Evolutionary conservation across 768 basidiomycete genomes (phyloP).

Genomic region (Boletus eberwhitei): DNA sequence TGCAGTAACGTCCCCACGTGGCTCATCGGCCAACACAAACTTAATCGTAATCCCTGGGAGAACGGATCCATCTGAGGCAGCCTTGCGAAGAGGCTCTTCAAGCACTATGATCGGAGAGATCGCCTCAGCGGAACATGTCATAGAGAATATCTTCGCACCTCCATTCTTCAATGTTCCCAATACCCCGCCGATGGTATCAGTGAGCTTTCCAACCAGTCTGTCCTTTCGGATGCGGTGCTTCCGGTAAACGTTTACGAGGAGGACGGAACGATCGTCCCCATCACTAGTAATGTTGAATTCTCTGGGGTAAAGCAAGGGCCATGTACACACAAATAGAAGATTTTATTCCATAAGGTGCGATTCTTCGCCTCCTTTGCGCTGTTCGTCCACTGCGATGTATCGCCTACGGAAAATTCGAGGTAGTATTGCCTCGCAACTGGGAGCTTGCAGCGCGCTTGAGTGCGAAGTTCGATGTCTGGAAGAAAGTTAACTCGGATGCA

Average conservation of each 20-base stretch:
- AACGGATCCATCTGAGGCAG: rapidly evolving
- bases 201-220: neutral
- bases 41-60: neutral
- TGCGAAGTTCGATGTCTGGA: neutral
- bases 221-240: neutral
- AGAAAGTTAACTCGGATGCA: too few relatives aligned
- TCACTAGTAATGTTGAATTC: neutral
- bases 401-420: neutral
- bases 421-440: neutral
- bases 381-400: neutral
- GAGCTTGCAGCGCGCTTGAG: neutral
- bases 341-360: neutral
- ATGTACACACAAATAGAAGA: neutral
- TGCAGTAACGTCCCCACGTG: neutral
- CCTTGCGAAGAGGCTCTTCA: neutral
- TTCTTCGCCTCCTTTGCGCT: neutral
- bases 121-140: neutral
- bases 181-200: neutral
- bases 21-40: neutral
- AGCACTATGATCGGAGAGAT: neutral
- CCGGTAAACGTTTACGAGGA: neutral
- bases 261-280: neutral
- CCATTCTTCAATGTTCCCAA: neutral
- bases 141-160: neutral
- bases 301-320: too few relatives aligned